Conservation (phyloP, 805 yeast genomes). For the Tetrapisispora taiwanensis region DNA sequence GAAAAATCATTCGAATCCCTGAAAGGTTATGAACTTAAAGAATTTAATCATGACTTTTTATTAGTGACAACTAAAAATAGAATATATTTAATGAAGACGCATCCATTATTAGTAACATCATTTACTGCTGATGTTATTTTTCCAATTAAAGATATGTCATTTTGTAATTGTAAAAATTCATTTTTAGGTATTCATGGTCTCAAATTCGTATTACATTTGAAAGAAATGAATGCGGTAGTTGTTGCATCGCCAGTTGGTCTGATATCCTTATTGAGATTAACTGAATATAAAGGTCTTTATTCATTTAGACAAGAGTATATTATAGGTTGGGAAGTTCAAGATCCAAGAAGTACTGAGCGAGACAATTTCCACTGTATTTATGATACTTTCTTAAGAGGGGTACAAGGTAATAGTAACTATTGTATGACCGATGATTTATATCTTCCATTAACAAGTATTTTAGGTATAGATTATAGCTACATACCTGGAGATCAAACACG, state of each 20-base stretch:
- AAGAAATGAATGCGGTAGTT: slow-evolving; percentile 19
- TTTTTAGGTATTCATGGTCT: slow-evolving; percentile 10
- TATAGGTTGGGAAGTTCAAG: slow-evolving; percentile 20
- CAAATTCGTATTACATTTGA: slow-evolving; percentile 16
- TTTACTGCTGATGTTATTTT: slow-evolving; percentile 16
- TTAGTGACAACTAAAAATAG: slow-evolving; percentile 11
- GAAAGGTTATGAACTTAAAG: slow-evolving; percentile 11
- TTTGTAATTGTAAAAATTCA: slow-evolving; percentile 7
- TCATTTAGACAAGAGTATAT: slow-evolving; percentile 25
- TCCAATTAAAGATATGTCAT: slow-evolving; percentile 8
- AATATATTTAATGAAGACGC: slow-evolving; percentile 11
- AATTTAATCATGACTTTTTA: slow-evolving; percentile 12
- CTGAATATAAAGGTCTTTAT: slow-evolving; percentile 21
- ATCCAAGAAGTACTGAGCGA: slow-evolving; percentile 5
- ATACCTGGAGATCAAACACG: slow-evolving; percentile 8
- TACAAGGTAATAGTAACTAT: not conserved
- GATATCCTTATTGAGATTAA: slow-evolving; percentile 18
- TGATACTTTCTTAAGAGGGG: not conserved
- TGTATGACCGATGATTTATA: slow-evolving; percentile 15
- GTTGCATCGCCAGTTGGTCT: slow-evolving; percentile 21
- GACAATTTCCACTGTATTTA: slow-evolving; percentile 5
- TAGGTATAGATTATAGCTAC: slow-evolving; percentile 17
- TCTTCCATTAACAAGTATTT: slow-evolving; percentile 13
- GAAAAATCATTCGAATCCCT: slow-evolving; percentile 2
- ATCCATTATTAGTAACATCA: slow-evolving; percentile 19